Percentiles rank a stretch among this genome's conserved stretches.
These are phyloP conservation scores for Wickerhamomyces sydowiorum DNA, from an alignment of 805 yeast genomes.

Conservation along the genomic window DNA sequence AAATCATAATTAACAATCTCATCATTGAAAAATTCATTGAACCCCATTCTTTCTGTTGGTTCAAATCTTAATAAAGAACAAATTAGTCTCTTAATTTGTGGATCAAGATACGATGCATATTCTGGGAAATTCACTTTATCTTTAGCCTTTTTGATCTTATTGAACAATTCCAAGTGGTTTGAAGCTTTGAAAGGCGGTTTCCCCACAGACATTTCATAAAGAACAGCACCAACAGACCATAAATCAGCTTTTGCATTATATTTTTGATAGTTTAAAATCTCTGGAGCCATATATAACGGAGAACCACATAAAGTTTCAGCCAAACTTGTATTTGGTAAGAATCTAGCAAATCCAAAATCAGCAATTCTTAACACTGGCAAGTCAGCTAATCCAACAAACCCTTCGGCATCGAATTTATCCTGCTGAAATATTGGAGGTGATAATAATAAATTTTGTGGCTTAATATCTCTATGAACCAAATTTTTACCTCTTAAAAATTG, in stretches of 20 bases:
- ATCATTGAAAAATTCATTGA: slow-evolving; percentile 79
- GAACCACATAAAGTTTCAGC: slow-evolving; percentile 98
- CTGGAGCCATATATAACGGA: slow-evolving; percentile 98
- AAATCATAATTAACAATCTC: slow-evolving; percentile 56
- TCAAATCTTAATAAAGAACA: slow-evolving; percentile 72
- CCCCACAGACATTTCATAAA: slow-evolving; percentile 95
- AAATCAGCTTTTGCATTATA: slow-evolving; percentile 96
- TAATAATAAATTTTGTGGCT: slow-evolving; percentile 82
- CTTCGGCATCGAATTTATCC: slow-evolving; percentile 42
- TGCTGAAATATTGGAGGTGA: slow-evolving; percentile 75
- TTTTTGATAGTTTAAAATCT: slow-evolving; percentile 87
- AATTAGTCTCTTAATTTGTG: slow-evolving; percentile 65
- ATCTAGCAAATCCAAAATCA: slow-evolving; percentile 96
- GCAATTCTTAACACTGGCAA: slow-evolving; percentile 90
- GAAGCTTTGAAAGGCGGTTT: slow-evolving; percentile 93
- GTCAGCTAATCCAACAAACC: slow-evolving; percentile 78
- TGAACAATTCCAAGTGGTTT: slow-evolving; percentile 84
- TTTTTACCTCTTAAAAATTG: slow-evolving; percentile 76
- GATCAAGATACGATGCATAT: slow-evolving; percentile 44
- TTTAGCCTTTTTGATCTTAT: slow-evolving; percentile 76
- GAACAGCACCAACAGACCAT: slow-evolving; percentile 97
- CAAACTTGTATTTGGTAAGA: slow-evolving; percentile 86
- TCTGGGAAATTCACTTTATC: slow-evolving; percentile 77
- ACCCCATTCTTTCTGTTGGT: slow-evolving; percentile 85
- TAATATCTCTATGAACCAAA: slow-evolving; percentile 90